Evolutionary conservation across 129 eudicot genomes (phyloP), one percentile per base, ranked within the genome.

Genomic region (Lonicera japonica): DNA sequence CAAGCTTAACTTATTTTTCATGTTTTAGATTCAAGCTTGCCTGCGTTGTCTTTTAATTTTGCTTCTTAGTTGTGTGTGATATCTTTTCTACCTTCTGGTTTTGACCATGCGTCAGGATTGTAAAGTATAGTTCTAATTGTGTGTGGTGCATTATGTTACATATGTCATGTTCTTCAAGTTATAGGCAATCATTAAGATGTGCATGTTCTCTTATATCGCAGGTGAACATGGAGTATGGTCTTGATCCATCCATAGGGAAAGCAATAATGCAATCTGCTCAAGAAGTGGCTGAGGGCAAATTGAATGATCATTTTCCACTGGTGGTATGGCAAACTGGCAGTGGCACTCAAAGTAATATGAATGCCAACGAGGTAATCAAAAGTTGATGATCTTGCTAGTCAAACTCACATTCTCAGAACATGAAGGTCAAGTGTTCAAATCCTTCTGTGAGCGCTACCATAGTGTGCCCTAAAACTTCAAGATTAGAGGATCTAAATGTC

Each of bases 201-300:
- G 53, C 61, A 16, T 39, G 41, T 57, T 51, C 40, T 61, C 23
- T 51, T 25, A 17, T 63, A 11, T 68, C 72, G 77, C 70, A 88
- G 99, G 99, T 92, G 62, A 92, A 92, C 76, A 85, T 92, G 78
- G 96, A 88, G 60, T 92, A 92, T 70, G 99, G 96, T n/a, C 99
- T 92, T 66, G 96, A 87, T 65, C 95, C 95, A 60, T 69, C 84
- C 66, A 92, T 92, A 62, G 96, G 99, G 70, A 92, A 85, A 85
- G 99, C 99, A 62, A 85, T 92, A 60, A 88, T 92, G 99, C 87
- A 84, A 79, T 96, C 99, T 73, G 96, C 99, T 14, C 84, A 92
- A 70, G 96, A 88, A 85, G 99, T 92, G 43, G 91, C 96, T 8
- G 99, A 92, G 65, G 96, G 98, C 61, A 87, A 92, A 67, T 68